Evolutionary conservation across 768 basidiomycete species (phyloP).

Genomic region (Kwoniella sp.): DNA sequence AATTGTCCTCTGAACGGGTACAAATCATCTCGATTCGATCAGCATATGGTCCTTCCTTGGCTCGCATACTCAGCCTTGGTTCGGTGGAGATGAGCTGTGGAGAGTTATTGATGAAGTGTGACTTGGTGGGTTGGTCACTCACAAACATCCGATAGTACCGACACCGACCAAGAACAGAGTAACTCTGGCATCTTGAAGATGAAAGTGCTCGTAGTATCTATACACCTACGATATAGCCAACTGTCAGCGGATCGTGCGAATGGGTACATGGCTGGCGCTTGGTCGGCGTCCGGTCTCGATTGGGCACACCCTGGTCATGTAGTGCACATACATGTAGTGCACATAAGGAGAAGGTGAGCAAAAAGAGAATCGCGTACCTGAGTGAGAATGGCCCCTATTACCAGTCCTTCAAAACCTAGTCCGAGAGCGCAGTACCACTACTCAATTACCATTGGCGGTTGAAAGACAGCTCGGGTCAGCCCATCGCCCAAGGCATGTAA

Average conservation of each 20-base stretch:
- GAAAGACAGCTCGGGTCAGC: too few relatives aligned
- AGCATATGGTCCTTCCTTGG: too few relatives aligned
- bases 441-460: background rate
- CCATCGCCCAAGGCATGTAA: too few relatives aligned
- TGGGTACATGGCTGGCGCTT: too few relatives aligned
- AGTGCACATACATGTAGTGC: too few relatives aligned
- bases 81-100: too few relatives aligned
- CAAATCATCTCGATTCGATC: background rate
- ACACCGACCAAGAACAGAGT: constrained; percentile 10
- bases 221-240: background rate
- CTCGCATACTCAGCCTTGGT: too few relatives aligned
- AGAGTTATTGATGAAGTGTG: background rate
- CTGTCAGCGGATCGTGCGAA: too few relatives aligned
- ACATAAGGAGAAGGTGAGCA: background rate
- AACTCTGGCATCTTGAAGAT: background rate
- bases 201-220: constrained; percentile 16
- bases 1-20: constrained; percentile 10
- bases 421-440: constrained; percentile 18
- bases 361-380: too few relatives aligned
- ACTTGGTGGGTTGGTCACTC: too few relatives aligned
- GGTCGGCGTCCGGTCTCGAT: too few relatives aligned
- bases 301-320: too few relatives aligned
- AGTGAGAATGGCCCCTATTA: constrained; percentile 12
- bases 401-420: constrained; percentile 10
- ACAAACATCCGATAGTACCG: constrained; percentile 7